phyloP scores from a whole-genome alignment of 176 grass and related monocot genomes.

The Aegilops sharonensis region DNA sequence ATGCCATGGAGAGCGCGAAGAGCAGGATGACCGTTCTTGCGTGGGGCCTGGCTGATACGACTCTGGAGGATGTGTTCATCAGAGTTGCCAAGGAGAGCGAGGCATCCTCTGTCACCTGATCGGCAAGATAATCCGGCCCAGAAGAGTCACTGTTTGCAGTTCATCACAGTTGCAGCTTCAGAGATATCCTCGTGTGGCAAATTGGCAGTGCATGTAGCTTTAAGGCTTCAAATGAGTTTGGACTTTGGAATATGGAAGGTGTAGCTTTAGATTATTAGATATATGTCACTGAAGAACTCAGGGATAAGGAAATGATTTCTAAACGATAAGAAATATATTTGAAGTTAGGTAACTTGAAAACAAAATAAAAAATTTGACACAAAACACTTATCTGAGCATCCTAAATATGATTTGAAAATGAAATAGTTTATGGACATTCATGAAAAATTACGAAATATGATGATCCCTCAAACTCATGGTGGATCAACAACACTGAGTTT shows the following conservation, averaged over 20 bases:
- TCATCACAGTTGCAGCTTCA: not conserved
- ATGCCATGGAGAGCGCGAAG: slow-evolving; percentile 35
- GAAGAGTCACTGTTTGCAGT: not conserved
- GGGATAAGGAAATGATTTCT: not conserved
- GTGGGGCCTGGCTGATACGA: slow-evolving; percentile 43
- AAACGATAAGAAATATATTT: not conserved
- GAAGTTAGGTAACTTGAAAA: not conserved
- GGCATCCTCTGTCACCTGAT: not conserved
- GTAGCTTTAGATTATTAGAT: not conserved
- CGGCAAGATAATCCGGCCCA: not conserved
- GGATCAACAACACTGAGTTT: too few relatives aligned
- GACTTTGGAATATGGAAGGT: not conserved
- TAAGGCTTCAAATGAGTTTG: not conserved
- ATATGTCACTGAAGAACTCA: not conserved
- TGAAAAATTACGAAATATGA: not conserved
- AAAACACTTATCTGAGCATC: not conserved
- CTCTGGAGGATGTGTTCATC: slow-evolving; percentile 50
- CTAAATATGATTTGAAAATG: not conserved
- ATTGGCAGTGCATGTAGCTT: not conserved
- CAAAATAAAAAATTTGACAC: not conserved
- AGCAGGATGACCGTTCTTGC: slow-evolving; percentile 22
- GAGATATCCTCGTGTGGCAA: not conserved
- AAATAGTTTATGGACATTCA: not conserved
- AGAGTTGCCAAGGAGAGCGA: slow-evolving; percentile 40
- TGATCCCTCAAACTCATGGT: not conserved